Conservation (phyloP, 495 filamentous ascomycete species). For the Trichoderma orchidacearum region DNA sequence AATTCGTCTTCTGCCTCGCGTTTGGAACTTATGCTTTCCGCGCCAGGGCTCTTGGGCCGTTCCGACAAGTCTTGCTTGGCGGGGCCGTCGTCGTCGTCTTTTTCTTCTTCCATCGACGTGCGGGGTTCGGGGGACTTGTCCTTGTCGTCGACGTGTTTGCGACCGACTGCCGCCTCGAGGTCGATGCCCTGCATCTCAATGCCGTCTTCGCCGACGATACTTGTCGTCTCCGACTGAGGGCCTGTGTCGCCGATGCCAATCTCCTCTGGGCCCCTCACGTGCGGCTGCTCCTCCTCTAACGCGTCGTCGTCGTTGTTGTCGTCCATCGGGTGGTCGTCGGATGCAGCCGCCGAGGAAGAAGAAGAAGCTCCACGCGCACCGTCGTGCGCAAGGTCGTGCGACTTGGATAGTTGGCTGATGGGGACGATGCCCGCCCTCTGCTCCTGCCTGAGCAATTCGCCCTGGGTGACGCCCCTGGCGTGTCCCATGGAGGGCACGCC, state of each 20-base stretch:
- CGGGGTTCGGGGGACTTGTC: neutral
- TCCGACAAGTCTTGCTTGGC: slow-evolving; percentile 9
- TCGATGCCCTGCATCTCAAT: slow-evolving; percentile 35
- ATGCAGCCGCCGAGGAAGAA: slow-evolving; percentile 8
- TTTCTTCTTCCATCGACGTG: neutral
- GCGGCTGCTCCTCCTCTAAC: slow-evolving; percentile 52
- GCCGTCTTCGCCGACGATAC: slow-evolving; percentile 11
- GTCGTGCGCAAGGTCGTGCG: slow-evolving; percentile 6
- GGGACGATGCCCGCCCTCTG: slow-evolving; percentile 59
- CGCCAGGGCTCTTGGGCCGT: slow-evolving; percentile 2
- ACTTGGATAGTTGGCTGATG: slow-evolving; percentile 23
- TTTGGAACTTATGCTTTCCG: slow-evolving; percentile 14
- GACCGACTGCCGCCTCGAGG: slow-evolving; percentile 38
- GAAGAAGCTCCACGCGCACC: slow-evolving; percentile 4
- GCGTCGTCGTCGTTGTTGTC: slow-evolving; percentile 22
- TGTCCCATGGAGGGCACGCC: slow-evolving; percentile 36
- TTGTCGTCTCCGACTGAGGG: slow-evolving; percentile 39
- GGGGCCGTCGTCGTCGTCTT: neutral
- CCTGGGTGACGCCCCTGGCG: slow-evolving; percentile 51
- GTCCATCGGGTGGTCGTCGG: slow-evolving; percentile 15
- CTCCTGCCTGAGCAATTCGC: slow-evolving; percentile 65
- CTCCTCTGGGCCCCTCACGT: slow-evolving; percentile 67
- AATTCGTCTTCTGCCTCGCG: slow-evolving; percentile 30
- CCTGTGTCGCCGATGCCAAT: slow-evolving; percentile 83
- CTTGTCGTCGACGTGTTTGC: slow-evolving; percentile 14